Base-by-base conservation (phyloP, 192 early-diverging fungal genomes). In the Backusella parvicylindrica region DNA sequence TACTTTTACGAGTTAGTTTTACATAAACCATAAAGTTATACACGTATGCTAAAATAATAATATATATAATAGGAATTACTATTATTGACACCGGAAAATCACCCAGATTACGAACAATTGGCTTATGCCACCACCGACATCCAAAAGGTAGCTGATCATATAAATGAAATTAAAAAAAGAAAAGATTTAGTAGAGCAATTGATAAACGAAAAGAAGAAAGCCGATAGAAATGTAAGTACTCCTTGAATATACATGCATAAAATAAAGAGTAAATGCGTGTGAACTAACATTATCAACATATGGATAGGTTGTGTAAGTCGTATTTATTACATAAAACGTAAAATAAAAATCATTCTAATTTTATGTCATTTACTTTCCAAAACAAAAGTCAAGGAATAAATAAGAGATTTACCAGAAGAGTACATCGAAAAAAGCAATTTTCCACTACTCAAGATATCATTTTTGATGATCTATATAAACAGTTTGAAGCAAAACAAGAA, bases 121-220 rank as follows among this genome's bases (percentile, higher is more conserved):
- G 82, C 77, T 21, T 43, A 69, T 21, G 86, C 85, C 2, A 84
- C 79, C 26, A 76, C 71, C 18, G 88, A 85, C 41, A 89, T 90
- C 72, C 82, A 91, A 40, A 77, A 82, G 18, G 85, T 95, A 15
- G 95, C 93, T 2, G 93, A 92, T 65, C 89, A 89, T 35, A 95
- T 96, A 70, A 96, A 96, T 81, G 89, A 92, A 63, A 90, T 93
- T 32, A 96, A 96, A 78, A 87, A 89, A 66, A 86, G 93, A 33
- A 95, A 93, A 73, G 95, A 94, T 79, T 90, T 94, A 64, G 93
- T 94, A 5, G 92, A 95, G 43, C 92, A 93, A 76, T 91, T 94
- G 76, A 91, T 95, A 0, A 89, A 90, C 23, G 87, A 86, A 28
- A 92, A 93, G 72, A 86, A 86, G 33, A 88, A 85, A 69, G 78